Base-by-base conservation (phyloP, 2,329 filamentous ascomycete species). In the Ceratocystis diversiconidia region DNA sequence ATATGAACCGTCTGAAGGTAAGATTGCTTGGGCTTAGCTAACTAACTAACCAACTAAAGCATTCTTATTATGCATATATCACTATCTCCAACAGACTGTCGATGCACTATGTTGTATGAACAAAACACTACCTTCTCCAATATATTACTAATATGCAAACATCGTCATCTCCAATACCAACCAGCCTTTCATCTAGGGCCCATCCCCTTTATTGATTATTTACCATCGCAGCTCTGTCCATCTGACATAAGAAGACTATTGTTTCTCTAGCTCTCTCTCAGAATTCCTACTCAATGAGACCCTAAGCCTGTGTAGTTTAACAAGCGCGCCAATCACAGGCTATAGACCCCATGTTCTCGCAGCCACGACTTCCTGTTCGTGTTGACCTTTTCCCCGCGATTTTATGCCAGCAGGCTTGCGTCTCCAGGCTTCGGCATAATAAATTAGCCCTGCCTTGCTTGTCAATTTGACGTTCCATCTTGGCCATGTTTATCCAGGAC, bases 311-410 rank as follows among this genome's bases (percentile, higher is more conserved):
- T 17, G n/a, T 19, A n/a, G 15, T 4, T 17, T 32, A 19, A 36
- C 25, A 59, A 36, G 55, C 55, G 55, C 55, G 30, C 55, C 55
- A 59, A 59, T 59, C 55, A 59, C 55, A 36, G 55, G 12, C 15
- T 25, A 6, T 2, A 36, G 52, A 52, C n/a, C n/a, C 15, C 55
- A 59, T 25, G 19, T 10, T 48, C 46, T 25, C 52, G 25, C 17
- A 15, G 52, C n/a, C 52, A 57, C 52, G 4, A 12, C 28, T 59
- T 25, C 17, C 52, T 17, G 55, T 59, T n/a, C 30, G n/a, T 36
- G 30, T 8, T 7, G 17, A 3, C 19, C 15, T 10, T 19, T 59
- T 36, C 55, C 30, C 55, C 55, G 32, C 17, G 55, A 32, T 59
- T 36, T 15, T 25, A 52, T 52, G 19, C 48, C 19, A 50, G 19